Conservation (phyloP, 345 rosid species). For the Ceriops tagal region DNA sequence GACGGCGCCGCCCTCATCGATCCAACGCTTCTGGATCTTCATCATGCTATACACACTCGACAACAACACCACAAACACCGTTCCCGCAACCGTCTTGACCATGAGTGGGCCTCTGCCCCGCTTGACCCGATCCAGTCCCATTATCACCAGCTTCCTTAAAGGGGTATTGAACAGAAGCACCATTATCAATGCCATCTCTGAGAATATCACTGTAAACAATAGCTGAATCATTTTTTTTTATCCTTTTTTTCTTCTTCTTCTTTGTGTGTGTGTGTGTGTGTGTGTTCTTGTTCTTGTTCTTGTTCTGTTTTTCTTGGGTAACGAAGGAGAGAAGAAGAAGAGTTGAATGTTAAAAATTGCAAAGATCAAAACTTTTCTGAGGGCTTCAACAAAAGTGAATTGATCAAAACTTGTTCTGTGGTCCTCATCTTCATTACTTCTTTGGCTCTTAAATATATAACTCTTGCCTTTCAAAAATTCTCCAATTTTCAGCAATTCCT, state of each 20-base stretch:
- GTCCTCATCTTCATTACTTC: neutral
- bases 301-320: too few species aligned
- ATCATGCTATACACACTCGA: slow-evolving; percentile 28
- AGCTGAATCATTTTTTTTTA: slow-evolving; percentile 28
- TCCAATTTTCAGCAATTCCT: neutral
- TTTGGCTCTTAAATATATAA: neutral
- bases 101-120: slow-evolving; percentile 32
- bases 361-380: neutral
- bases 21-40: slow-evolving; percentile 28
- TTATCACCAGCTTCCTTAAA: slow-evolving; percentile 25
- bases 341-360: neutral
- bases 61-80: slow-evolving; percentile 23
- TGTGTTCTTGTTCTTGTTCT: too few species aligned
- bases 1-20: slow-evolving; percentile 13
- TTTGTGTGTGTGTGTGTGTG: neutral
- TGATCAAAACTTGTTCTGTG: neutral
- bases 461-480: neutral
- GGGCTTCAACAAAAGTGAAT: neutral
- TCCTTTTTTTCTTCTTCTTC: too few species aligned
- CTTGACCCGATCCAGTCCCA: slow-evolving; percentile 31
- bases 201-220: slow-evolving; percentile 24
- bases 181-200: slow-evolving; percentile 27
- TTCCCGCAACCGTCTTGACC: slow-evolving; percentile 32
- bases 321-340: neutral
- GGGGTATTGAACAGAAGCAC: slow-evolving; percentile 29